phyloP scores from a whole-genome alignment of 768 basidiomycete species.

The Kwoniella newhampshirensis region DNA sequence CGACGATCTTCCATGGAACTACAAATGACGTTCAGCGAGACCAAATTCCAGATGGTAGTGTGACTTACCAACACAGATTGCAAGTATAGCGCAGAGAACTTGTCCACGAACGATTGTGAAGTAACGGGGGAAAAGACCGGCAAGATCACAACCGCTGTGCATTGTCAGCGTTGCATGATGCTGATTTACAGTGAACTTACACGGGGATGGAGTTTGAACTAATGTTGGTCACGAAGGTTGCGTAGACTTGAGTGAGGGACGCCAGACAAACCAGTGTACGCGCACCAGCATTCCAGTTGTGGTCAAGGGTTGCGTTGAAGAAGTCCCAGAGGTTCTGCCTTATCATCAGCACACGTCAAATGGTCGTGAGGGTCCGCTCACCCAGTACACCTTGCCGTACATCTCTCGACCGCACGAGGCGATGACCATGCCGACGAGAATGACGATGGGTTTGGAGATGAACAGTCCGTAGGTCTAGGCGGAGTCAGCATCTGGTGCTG shows the following conservation, averaged over 20 bases:
- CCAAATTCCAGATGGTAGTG: too few species aligned
- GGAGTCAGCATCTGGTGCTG: not conserved
- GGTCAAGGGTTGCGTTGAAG: conserved; percentile 14
- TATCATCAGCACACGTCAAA: not conserved
- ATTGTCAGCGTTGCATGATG: too few species aligned
- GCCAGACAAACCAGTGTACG: conserved; percentile 12
- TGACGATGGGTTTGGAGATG: conserved; percentile 16
- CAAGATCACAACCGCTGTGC: conserved; percentile 10
- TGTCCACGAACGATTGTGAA: conserved; percentile 20
- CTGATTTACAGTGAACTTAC: too few species aligned
- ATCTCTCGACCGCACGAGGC: conserved; percentile 11
- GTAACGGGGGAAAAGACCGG: conserved; percentile 17
- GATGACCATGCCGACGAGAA: conserved; percentile 17
- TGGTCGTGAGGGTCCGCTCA: not conserved
- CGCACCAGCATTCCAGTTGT: conserved; percentile 18
- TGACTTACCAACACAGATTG: conserved; percentile 1
- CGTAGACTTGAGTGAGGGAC: conserved; percentile 7
- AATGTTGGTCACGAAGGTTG: conserved; percentile 17
- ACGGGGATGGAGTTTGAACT: conserved; percentile 19
- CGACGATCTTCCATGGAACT: conserved; percentile 16
- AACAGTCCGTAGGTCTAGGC: conserved; percentile 5
- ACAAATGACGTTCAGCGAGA: too few species aligned
- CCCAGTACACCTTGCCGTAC: conserved; percentile 19
- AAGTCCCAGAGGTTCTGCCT: conserved; percentile 20
- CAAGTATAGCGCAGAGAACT: conserved; percentile 7